A percentile compares a stretch with the other conserved stretches of the same genome.
Evolutionary conservation across 768 basidiomycete genomes (phyloP).

Genomic region (Filobasidium floriforme): DNA sequence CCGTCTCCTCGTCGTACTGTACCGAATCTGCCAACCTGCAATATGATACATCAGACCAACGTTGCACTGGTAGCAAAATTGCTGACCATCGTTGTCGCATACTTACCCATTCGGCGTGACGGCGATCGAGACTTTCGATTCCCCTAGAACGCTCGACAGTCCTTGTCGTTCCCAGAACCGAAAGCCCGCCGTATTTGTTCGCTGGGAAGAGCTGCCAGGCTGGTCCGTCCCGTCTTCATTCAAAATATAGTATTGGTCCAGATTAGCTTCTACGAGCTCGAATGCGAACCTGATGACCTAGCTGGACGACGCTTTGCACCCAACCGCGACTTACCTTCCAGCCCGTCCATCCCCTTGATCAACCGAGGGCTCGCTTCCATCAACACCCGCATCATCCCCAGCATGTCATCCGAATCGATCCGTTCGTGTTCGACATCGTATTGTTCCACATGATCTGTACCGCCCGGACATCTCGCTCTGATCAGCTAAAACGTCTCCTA

Average conservation of each 20-base stretch:
- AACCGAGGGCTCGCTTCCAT: constrained; percentile 3
- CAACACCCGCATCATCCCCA: neutral
- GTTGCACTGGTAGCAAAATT: too few species aligned
- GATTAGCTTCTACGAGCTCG: too few species aligned
- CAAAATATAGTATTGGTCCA: too few species aligned
- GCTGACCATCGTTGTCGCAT: neutral
- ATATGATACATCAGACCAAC: too few species aligned
- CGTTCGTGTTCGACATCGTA: neutral
- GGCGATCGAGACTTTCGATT: constrained; percentile 16
- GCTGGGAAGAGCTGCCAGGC: neutral
- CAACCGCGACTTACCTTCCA: neutral
- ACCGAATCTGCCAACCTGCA: constrained; percentile 72
- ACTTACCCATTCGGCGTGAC: constrained; percentile 21
- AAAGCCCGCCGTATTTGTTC: neutral
- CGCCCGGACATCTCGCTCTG: neutral
- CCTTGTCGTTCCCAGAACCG: neutral
- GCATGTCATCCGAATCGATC: neutral
- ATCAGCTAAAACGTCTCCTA: too few species aligned
- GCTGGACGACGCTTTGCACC: too few species aligned
- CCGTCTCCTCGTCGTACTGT: constrained; percentile 50
- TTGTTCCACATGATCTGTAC: neutral
- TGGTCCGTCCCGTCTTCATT: neutral
- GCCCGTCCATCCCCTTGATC: neutral
- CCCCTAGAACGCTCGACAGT: constrained; percentile 4
- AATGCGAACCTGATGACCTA: too few species aligned